Evolutionary conservation across 139 green algal species (phyloP), one percentile per base, ranked within the genome.

Genomic region (Micromonas commoda): DNA sequence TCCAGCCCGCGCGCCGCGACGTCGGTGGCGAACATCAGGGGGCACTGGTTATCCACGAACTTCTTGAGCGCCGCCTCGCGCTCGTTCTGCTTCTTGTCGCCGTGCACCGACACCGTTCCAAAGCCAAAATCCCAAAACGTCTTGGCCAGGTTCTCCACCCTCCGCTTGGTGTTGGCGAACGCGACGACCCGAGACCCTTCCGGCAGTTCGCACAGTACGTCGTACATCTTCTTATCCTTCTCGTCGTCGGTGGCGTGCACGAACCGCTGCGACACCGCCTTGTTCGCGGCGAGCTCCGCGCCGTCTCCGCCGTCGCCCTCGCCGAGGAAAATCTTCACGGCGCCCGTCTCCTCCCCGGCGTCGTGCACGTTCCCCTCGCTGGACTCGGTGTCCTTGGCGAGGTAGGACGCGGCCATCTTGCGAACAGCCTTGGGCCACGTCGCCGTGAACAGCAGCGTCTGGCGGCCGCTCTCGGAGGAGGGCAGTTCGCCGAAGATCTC

Each of bases 101-200:
- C 84, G 73, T 88, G 84, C 38, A 88, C 87, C 5, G 84, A 86
- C 13, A 86, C 71, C n/a, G 74, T 78, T 24, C 77, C 66, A 37
- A 79, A 73, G 60, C 74, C 57, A 2, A 60, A 23, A 38, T n/a
- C 74, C 16, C 57, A 45, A 34, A 80, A 70, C 29, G 52, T 31
- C 63, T 70, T 80, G 3, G 53, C 23, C 33, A 29, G 96, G 86
- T 84, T 94, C 85, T 82, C 96, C 91, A 76, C 92, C 95, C 91
- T 94, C 4, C 72, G 39, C 72, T 78, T 82, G 9, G 77, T 82
- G 77, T 82, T 77, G 37, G 70, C 68, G 52, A 82, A 82, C 26
- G 73, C 28, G 28, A 82, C 61, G 32, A 78, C 77, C 9, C 74
- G 74, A 23, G 26, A 39, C 51, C 31, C 74, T 35, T 80, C 74